These are phyloP conservation scores for Geoglossum cookeanum DNA, from an alignment of 2,329 filamentous ascomycete genomes.

Conservation along the genomic window DNA sequence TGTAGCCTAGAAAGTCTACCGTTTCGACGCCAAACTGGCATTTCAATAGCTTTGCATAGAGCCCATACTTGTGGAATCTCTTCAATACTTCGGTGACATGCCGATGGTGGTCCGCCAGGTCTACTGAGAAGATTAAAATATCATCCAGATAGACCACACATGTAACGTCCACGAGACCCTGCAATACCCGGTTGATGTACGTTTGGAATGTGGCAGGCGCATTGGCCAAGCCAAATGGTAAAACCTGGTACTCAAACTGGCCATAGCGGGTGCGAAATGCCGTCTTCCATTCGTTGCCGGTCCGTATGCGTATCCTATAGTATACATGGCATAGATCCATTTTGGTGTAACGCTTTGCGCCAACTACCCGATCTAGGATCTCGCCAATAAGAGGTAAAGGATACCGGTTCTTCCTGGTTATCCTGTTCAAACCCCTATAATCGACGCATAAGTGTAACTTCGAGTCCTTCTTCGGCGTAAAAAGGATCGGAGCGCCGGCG, in stretches of 20 bases:
- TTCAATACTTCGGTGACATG: not conserved
- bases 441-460: conserved; percentile 14
- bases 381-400: conserved; percentile 14
- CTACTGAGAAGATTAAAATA: conserved; percentile 15
- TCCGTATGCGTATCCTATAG: conserved; percentile 12
- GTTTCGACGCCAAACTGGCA: conserved; percentile 8
- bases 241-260: conserved; percentile 7
- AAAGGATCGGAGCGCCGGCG: conserved; percentile 1
- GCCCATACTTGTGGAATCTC: not conserved
- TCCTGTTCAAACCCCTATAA: conserved; percentile 15
- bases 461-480: conserved; percentile 3
- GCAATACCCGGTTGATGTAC: conserved; percentile 13
- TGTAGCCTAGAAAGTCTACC: conserved; percentile 9
- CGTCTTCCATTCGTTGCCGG: conserved; percentile 11
- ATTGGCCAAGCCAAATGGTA: not conserved
- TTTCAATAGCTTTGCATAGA: not conserved
- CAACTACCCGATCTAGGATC: conserved; percentile 9
- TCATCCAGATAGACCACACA: conserved; percentile 15
- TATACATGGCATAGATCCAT: conserved; percentile 14
- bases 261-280: conserved; percentile 6
- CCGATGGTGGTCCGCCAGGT: not conserved
- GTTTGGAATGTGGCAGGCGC: conserved; percentile 13
- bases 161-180: conserved; percentile 7
- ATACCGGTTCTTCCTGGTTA: conserved; percentile 17
- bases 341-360: conserved; percentile 9